Conservation (phyloP, 306 rosid species). For the Styphnolobium japonicum region DNA sequence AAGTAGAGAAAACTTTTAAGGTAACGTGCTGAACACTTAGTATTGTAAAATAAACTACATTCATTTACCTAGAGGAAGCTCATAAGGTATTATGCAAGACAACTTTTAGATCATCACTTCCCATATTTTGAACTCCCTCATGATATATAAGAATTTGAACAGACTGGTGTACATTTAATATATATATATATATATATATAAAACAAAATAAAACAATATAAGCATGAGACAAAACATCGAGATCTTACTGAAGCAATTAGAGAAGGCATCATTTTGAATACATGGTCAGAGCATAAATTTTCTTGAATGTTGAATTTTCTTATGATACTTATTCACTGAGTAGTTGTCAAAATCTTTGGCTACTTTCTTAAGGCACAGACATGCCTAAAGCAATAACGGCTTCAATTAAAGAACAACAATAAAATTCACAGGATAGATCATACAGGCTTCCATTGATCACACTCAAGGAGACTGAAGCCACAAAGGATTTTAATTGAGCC, state of each 20-base stretch:
- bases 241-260: not conserved
- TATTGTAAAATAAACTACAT: constrained; percentile 5
- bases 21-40: not conserved
- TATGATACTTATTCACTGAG: not conserved
- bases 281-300: not conserved
- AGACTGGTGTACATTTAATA: not conserved
- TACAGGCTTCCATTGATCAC: not conserved
- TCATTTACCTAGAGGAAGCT: not conserved
- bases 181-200: not conserved
- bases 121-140: not conserved
- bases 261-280: not conserved
- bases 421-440: not conserved
- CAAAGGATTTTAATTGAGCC: not conserved
- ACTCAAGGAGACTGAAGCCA: not conserved
- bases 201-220: not conserved
- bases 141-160: not conserved
- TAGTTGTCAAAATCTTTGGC: not conserved
- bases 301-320: not conserved
- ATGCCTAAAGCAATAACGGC: not conserved
- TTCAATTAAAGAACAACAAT: not conserved
- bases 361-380: not conserved
- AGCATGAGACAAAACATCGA: not conserved
- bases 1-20: not conserved
- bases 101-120: not conserved
- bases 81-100: not conserved